Evolutionary conservation across 805 yeast species (phyloP).

Genomic region (Teunomyces panamensis): DNA sequence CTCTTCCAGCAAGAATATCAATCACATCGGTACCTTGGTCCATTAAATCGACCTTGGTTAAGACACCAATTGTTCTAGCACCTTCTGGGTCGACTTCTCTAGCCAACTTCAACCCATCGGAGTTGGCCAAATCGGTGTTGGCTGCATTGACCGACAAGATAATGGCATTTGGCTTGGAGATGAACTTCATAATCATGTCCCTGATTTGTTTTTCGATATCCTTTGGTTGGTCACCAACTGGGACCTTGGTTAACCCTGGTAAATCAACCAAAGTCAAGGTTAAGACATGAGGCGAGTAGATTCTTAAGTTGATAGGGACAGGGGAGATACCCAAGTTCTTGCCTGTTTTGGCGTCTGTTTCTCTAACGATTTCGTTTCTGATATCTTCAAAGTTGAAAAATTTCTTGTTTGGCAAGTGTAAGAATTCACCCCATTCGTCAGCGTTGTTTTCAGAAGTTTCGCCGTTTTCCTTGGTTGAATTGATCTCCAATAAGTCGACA

Average conservation of each 20-base stretch:
- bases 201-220: slow-evolving; percentile 94
- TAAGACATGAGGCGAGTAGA: slow-evolving; percentile 89
- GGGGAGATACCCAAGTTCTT: slow-evolving; percentile 86
- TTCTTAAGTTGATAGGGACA: slow-evolving; percentile 87
- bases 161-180: slow-evolving; percentile 93
- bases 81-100: slow-evolving; percentile 99
- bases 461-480: slow-evolving; percentile 43
- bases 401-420: slow-evolving; percentile 86
- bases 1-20: slow-evolving; percentile 92
- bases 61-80: slow-evolving; percentile 90
- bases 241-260: slow-evolving; percentile 97
- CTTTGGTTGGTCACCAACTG: slow-evolving; percentile 98
- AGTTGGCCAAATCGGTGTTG: slow-evolving; percentile 94
- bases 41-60: slow-evolving; percentile 95
- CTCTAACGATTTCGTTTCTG: slow-evolving; percentile 85
- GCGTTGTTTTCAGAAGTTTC: slow-evolving; percentile 64
- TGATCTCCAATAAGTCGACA: slow-evolving; percentile 44
- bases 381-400: slow-evolving; percentile 87
- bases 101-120: slow-evolving; percentile 93
- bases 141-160: slow-evolving; percentile 83
- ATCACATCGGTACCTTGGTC: slow-evolving; percentile 97
- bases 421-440: slow-evolving; percentile 96
- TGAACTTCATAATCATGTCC: slow-evolving; percentile 88
- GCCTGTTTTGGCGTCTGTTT: slow-evolving; percentile 82
- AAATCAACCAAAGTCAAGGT: slow-evolving; percentile 93